A percentile compares a stretch with the other conserved stretches of the same genome.
Evolutionary conservation across 345 rosid species (phyloP).

Genomic region (Gossypium arboreum): DNA sequence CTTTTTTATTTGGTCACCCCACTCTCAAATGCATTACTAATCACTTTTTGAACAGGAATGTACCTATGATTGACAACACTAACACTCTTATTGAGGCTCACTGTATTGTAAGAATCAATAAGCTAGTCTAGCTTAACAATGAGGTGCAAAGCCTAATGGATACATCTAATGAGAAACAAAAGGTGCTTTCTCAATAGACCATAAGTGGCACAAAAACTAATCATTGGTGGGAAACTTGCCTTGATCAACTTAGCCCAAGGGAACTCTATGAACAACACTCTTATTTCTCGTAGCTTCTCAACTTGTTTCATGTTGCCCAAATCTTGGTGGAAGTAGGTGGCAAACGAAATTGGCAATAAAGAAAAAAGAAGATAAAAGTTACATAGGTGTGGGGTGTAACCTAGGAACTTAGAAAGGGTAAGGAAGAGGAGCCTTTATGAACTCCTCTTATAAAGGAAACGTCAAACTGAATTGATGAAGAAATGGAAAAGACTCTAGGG

Average conservation of each 20-base stretch:
- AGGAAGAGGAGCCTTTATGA: too few relatives aligned
- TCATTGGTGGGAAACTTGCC: conserved; percentile 27
- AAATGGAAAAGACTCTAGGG: too few relatives aligned
- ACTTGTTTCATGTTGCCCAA: not conserved
- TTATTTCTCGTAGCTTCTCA: not conserved
- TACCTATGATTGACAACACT: not conserved
- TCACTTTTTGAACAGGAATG: conserved; percentile 15
- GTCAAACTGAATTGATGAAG: too few relatives aligned
- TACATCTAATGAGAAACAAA: conserved; percentile 5
- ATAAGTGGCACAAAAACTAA: not conserved
- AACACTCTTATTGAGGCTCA: conserved; percentile 32
- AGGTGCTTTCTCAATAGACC: not conserved
- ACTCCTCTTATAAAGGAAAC: too few relatives aligned
- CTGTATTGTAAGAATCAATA: conserved; percentile 14
- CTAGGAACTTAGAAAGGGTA: too few relatives aligned
- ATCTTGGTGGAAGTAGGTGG: too few relatives aligned
- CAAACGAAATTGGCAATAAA: too few relatives aligned
- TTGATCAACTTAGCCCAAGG: conserved; percentile 15
- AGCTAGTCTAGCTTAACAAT: conserved; percentile 13
- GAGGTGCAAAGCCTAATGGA: conserved; percentile 17
- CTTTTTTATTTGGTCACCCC: conserved; percentile 34
- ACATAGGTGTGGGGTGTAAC: too few relatives aligned
- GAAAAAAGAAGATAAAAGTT: too few relatives aligned
- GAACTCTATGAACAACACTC: not conserved
- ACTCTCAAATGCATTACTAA: conserved; percentile 23